These are phyloP conservation scores for Fusarium chlamydosporum DNA, from an alignment of 2,329 filamentous ascomycete species.

Conservation along the genomic window DNA sequence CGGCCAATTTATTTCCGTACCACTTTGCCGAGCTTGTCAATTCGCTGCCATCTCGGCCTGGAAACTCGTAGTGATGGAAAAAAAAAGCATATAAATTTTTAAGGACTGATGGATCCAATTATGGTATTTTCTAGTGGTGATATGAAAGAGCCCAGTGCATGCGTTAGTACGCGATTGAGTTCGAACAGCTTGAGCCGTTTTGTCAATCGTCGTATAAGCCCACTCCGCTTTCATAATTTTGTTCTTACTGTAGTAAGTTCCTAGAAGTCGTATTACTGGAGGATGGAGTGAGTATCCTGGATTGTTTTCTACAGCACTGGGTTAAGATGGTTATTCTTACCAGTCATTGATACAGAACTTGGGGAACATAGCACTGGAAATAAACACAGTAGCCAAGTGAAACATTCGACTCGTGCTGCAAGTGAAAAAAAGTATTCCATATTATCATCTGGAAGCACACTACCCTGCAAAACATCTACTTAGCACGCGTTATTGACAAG, in stretches of 20 bases:
- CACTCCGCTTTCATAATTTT: constrained; percentile 8
- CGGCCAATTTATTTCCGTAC: not conserved
- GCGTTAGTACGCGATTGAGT: not conserved
- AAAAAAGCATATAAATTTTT: not conserved
- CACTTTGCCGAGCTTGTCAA: not conserved
- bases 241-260: not conserved
- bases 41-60: not conserved
- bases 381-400: constrained; percentile 9
- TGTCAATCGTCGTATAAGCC: not conserved
- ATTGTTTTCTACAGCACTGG: not conserved
- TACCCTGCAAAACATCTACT: constrained; percentile 10
- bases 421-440: constrained; percentile 23
- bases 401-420: constrained; percentile 8
- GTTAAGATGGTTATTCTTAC: not conserved
- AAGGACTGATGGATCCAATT: not conserved
- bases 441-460: constrained; percentile 20
- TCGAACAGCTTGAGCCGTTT: not conserved
- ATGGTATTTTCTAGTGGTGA: not conserved
- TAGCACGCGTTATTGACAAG: constrained; percentile 30
- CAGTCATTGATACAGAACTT: not conserved
- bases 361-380: not conserved
- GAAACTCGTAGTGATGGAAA: not conserved
- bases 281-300: not conserved
- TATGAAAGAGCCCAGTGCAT: not conserved
- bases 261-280: not conserved